Conservation (phyloP, 768 basidiomycete genomes). For the Lepiota brunneoincarnata region DNA sequence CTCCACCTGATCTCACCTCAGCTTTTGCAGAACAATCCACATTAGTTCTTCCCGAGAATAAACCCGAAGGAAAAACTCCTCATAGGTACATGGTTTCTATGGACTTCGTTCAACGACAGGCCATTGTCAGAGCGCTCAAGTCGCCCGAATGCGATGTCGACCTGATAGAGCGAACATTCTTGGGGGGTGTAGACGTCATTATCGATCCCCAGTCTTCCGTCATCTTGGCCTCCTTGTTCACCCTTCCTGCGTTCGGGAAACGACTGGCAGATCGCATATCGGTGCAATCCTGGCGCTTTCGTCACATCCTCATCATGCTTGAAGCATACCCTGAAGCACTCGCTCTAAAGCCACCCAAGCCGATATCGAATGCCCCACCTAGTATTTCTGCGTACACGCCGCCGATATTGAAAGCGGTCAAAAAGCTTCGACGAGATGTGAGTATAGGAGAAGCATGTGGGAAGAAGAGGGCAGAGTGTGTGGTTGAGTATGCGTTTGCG, state of each 20-base stretch:
- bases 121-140: conserved; percentile 50
- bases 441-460: conserved; percentile 59
- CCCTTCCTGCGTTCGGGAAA: conserved; percentile 49
- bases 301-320: conserved; percentile 54
- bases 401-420: conserved; percentile 67
- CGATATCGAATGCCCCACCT: conserved; percentile 5
- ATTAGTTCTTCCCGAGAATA: conserved; percentile 34
- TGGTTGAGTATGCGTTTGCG: conserved; percentile 61
- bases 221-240: conserved; percentile 43
- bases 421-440: conserved; percentile 62
- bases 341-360: conserved; percentile 27
- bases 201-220: conserved; percentile 61
- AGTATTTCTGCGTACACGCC: conserved; percentile 55
- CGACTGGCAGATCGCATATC: conserved; percentile 42
- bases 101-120: conserved; percentile 64
- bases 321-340: conserved; percentile 59
- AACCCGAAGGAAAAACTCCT: conserved; percentile 25
- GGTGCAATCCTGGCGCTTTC: conserved; percentile 62
- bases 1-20: conserved; percentile 27
- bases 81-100: conserved; percentile 74
- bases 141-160: conserved; percentile 44
- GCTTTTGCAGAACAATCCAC: conserved; percentile 41
- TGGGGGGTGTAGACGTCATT: conserved; percentile 64
- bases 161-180: conserved; percentile 61
- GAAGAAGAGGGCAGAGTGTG: conserved; percentile 41